Evolutionary conservation across 2,329 filamentous ascomycete species (phyloP), one percentile per base, ranked within the genome.

Genomic region (Hysterium pulicare): DNA sequence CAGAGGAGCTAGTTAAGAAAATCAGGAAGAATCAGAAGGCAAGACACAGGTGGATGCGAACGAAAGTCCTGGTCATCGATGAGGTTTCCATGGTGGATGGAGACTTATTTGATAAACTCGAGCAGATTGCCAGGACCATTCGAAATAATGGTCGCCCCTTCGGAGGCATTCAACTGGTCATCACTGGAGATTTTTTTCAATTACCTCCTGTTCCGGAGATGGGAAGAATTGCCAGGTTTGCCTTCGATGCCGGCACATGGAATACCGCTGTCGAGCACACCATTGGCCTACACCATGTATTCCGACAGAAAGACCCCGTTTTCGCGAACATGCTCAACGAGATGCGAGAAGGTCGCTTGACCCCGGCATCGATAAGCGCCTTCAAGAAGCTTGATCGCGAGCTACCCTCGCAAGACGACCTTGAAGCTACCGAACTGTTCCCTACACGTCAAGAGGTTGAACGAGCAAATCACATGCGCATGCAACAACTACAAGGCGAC

Each of bases 71-170:
- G 19, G 78, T 98, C 53, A 81, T 98, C 55, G 93, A 98, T 67
- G 93, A 98, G 64, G 84, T 98, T 3, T 97, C 93, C 10, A 98
- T 98, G 94, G 90, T 98, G 4, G 93, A 98, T 57, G 93, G 89
- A 1, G 90, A 96, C 24, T 75, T 98, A 0, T 98, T 97, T 53
- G 93, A 98, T 71, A 98, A 98, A 66, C 77, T 98, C 15, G 90
- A 94, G 48, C 81, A 86, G 47, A 86, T 98, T 52, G 91, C 90
- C 11, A 81, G 91, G 42, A 81, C 76, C 3, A 82, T 98, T 48
- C 82, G 90, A 41, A 95, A 94, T 61, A 96, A 95, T 55, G 90
- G 88, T 8, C 80, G 88, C 8, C 87, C 93, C 0, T 98, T 95
- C 74, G 94, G 93, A 41, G 93, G 93, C 4, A 97, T 98, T 34